Percentiles rank a stretch among this genome's conserved stretches.
Evolutionary conservation across 2,329 filamentous ascomycete species (phyloP).

Genomic region (Aspergillus ochraceoroseus): DNA sequence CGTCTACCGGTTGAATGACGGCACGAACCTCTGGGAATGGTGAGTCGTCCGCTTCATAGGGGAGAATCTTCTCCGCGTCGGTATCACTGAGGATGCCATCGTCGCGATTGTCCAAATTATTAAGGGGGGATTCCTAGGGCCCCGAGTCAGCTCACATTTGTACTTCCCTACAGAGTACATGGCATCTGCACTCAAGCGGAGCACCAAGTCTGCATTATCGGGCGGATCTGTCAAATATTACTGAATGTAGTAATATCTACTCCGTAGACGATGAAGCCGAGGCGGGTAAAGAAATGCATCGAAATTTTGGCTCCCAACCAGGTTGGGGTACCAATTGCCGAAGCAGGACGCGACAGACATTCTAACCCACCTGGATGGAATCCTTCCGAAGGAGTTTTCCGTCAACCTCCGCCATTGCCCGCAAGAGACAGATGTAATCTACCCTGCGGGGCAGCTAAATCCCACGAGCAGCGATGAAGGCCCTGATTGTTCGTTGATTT

Average conservation of each 20-base stretch:
- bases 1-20: slow-evolving; percentile 33
- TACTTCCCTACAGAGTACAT: slow-evolving; percentile 2
- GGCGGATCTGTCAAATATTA: neutral
- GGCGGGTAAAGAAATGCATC: neutral
- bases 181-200: too few species aligned
- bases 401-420: slow-evolving; percentile 1
- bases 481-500: too few species aligned
- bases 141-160: neutral
- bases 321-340: too few species aligned
- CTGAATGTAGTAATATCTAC: neutral
- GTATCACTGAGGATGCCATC: slow-evolving; percentile 28
- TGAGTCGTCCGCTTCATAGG: slow-evolving; percentile 38
- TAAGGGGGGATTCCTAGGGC: slow-evolving; percentile 15
- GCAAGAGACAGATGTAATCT: neutral
- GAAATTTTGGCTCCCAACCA: too few species aligned
- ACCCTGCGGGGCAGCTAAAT: neutral
- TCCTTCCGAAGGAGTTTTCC: neutral
- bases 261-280: neutral
- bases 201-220: neutral
- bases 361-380: slow-evolving; percentile 3
- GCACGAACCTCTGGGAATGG: slow-evolving; percentile 39
- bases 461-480: too few species aligned
- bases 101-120: slow-evolving; percentile 15
- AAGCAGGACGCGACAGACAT: too few species aligned
- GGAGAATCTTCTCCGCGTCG: slow-evolving; percentile 32